phyloP scores from a whole-genome alignment of 306 rosid species.

The Gleditsia sinensis region DNA sequence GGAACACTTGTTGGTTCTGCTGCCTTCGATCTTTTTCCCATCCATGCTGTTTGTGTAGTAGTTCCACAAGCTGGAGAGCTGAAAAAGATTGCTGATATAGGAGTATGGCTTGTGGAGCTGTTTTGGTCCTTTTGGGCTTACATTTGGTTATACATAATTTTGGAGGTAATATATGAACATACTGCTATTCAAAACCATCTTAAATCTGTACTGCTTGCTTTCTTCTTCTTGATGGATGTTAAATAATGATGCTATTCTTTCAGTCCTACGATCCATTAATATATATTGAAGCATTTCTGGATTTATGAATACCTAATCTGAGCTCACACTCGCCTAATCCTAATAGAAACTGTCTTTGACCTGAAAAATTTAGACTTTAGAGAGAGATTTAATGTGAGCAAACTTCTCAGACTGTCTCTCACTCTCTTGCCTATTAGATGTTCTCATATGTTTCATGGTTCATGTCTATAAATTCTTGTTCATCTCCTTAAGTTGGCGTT shows the following conservation, averaged over 20 bases:
- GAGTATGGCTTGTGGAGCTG: constrained; percentile 96
- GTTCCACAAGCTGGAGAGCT: constrained; percentile 87
- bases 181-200: constrained; percentile 23
- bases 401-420: constrained; percentile 23
- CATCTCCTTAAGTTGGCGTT: constrained; percentile 30
- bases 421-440: constrained; percentile 28
- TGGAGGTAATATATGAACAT: constrained; percentile 63
- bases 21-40: constrained; percentile 96
- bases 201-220: constrained; percentile 7
- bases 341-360: constrained; percentile 23
- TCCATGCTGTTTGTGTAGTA: constrained; percentile 91
- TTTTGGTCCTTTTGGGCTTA: constrained; percentile 99
- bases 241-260: not conserved
- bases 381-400: not conserved
- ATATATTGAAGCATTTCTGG: not conserved
- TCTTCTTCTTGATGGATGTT: constrained; percentile 10
- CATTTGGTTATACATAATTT: constrained; percentile 88
- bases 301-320: constrained; percentile 12
- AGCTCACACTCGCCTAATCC: constrained; percentile 16
- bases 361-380: not conserved
- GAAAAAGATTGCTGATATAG: constrained; percentile 89
- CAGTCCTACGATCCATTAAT: not conserved
- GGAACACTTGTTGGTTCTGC: constrained; percentile 99
- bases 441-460: constrained; percentile 18
- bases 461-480: constrained; percentile 17